Evolutionary conservation across 2,329 filamentous ascomycete species (phyloP).

Genomic region (Diaporthe australafricana): DNA sequence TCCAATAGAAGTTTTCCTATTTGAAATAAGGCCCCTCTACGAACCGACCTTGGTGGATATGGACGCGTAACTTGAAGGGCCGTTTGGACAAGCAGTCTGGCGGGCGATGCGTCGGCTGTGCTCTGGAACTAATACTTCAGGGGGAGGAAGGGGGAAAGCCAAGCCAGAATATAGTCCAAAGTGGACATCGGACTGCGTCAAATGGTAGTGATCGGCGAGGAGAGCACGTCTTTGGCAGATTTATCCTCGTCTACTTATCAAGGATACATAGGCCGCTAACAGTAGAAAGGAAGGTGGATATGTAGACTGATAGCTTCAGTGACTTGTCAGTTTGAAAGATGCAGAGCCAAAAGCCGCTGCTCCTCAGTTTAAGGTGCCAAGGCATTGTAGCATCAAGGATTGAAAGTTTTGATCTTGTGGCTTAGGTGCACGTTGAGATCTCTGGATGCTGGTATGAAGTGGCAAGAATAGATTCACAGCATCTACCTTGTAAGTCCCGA

Average conservation of each 20-base stretch:
- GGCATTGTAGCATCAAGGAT: background rate
- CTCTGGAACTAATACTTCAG: background rate
- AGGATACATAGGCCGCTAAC: background rate
- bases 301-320: background rate
- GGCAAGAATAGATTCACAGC: background rate
- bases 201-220: background rate
- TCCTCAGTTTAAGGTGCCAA: background rate
- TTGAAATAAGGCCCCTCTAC: slow-evolving; percentile 4
- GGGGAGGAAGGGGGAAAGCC: background rate
- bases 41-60: background rate
- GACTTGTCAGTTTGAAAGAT: background rate
- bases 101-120: background rate
- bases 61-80: background rate
- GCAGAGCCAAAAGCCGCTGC: background rate
- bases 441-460: background rate
- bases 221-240: background rate
- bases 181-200: background rate
- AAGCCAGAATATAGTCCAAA: slow-evolving; percentile 16
- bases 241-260: background rate
- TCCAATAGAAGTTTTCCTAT: background rate
- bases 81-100: background rate
- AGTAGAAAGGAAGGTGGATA: background rate
- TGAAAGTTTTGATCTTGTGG: background rate
- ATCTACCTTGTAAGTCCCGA: background rate
- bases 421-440: background rate